Conservation (phyloP, 129 eudicot species). For the Pseudognaphalium luteoalbum region DNA sequence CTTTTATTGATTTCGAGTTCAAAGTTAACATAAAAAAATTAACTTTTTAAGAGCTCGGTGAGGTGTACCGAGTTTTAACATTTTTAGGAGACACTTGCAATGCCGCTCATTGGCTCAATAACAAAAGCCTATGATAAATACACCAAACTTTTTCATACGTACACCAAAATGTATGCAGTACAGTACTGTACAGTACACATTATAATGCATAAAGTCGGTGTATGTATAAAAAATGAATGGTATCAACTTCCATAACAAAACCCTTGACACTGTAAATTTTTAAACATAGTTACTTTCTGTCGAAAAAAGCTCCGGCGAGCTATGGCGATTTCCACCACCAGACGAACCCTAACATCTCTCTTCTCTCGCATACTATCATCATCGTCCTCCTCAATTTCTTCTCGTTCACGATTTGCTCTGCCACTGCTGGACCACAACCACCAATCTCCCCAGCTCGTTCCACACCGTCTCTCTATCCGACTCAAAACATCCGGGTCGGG, state of each 20-base stretch:
- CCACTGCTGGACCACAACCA: constrained; percentile 34
- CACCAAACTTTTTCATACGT: no score
- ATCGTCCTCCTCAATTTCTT: constrained; percentile 25
- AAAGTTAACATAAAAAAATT: no score
- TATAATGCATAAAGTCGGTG: no score
- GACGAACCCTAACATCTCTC: constrained; percentile 61
- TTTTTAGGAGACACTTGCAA: background rate
- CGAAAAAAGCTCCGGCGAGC: constrained; percentile 30
- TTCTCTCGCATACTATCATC: constrained; percentile 38
- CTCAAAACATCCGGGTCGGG: constrained; percentile 68
- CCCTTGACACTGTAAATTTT: background rate
- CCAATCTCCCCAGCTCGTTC: constrained; percentile 27
- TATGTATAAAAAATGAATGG: no score
- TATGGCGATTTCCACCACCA: constrained; percentile 57
- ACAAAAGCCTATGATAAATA: no score
- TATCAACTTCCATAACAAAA: no score
- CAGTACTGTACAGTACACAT: no score
- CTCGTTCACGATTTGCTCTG: constrained; percentile 38
- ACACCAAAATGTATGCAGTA: no score
- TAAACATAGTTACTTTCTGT: background rate
- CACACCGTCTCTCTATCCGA: constrained; percentile 31
- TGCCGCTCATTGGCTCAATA: background rate
- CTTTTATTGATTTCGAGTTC: no score
- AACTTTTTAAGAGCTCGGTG: no score
- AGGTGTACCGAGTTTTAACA: no score